Evolutionary conservation across 1,284 basidiomycete species (phyloP).

Genomic region (Cutaneotrichosporon sp.): DNA sequence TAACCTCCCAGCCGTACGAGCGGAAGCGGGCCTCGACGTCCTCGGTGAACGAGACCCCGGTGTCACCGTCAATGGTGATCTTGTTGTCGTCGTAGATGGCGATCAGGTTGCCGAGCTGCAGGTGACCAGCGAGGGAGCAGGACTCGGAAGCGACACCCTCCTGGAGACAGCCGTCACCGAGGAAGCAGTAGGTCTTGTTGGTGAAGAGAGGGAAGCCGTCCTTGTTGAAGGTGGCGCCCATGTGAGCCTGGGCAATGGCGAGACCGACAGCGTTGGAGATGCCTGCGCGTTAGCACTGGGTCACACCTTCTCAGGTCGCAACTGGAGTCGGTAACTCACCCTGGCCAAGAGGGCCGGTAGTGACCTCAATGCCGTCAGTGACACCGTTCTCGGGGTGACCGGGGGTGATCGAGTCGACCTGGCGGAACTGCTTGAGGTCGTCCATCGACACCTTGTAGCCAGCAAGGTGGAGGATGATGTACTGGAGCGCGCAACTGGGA

Average conservation of each 20-base stretch:
- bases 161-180: slow-evolving; percentile 92
- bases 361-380: slow-evolving; percentile 91
- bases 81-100: slow-evolving; percentile 88
- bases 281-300: slow-evolving; percentile 32
- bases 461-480: slow-evolving; percentile 50
- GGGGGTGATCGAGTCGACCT: slow-evolving; percentile 80
- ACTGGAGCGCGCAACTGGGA: slow-evolving; percentile 62
- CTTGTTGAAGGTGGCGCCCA: slow-evolving; percentile 84
- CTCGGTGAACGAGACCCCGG: slow-evolving; percentile 87
- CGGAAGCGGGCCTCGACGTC: slow-evolving; percentile 82
- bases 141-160: slow-evolving; percentile 91
- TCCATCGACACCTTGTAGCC: slow-evolving; percentile 54
- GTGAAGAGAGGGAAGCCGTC: slow-evolving; percentile 75
- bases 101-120: slow-evolving; percentile 88
- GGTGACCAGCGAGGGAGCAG: slow-evolving; percentile 82
- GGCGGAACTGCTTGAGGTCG: slow-evolving; percentile 53
- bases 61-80: slow-evolving; percentile 94
- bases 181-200: slow-evolving; percentile 91
- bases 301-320: no score
- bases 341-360: slow-evolving; percentile 92
- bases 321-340: no score
- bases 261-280: slow-evolving; percentile 89
- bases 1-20: slow-evolving; percentile 89
- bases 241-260: slow-evolving; percentile 86
- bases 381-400: slow-evolving; percentile 87